phyloP scores from a whole-genome alignment of 441 rosid genomes.

The Sinapis alba region DNA sequence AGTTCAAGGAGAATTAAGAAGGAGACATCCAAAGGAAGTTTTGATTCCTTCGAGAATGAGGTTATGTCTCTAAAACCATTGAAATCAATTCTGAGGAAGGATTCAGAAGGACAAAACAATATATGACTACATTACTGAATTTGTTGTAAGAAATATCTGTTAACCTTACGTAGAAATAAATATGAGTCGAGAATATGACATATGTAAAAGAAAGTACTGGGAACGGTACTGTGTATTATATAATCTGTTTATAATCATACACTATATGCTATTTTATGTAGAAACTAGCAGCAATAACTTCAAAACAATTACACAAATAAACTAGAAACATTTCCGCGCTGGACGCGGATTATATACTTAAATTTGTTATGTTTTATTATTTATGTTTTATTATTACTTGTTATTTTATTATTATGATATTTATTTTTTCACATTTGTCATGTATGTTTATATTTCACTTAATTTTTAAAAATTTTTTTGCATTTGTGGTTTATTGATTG shows the following conservation, averaged over 20 bases:
- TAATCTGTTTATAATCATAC: neutral
- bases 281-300: neutral
- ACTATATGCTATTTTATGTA: neutral
- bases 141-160: neutral
- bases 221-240: neutral
- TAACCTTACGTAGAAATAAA: neutral
- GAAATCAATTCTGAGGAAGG: constrained; percentile 40
- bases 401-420: too few relatives aligned
- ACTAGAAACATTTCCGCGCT: too few relatives aligned
- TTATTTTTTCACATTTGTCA: too few relatives aligned
- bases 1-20: constrained; percentile 37
- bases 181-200: neutral
- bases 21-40: constrained; percentile 30
- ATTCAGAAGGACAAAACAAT: constrained; percentile 5
- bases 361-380: too few relatives aligned
- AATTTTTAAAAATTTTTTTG: too few relatives aligned
- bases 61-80: constrained; percentile 30
- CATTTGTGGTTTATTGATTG: too few relatives aligned
- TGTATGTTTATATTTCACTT: too few relatives aligned
- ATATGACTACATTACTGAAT: neutral
- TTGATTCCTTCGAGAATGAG: constrained; percentile 19
- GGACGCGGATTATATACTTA: too few relatives aligned
- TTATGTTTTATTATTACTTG: too few relatives aligned
- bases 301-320: neutral
- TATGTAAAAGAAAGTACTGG: neutral